Base-by-base conservation (phyloP, 306 rosid genomes). In the Senna siamea region DNA sequence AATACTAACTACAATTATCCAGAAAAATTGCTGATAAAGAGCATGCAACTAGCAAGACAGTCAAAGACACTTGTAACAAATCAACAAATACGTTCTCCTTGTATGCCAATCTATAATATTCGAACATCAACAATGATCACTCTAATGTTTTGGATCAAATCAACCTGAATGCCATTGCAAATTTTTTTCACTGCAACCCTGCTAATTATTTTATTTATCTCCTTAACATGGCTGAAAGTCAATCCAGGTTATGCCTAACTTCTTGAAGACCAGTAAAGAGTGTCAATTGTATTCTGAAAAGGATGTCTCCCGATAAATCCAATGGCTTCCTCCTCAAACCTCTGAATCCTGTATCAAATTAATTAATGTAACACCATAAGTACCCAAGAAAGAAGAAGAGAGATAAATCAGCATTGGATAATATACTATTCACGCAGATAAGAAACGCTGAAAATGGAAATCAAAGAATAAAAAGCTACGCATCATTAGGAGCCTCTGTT, bases 301-400 rank as follows among this genome's bases (percentile, higher is more conserved):
- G 46, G 26, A 70, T 51, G 53, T 54, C 52, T 26, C 30, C 55
- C 51, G 50, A 40, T 23, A 60, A 44, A 76, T 62, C 65, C 70
- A 88, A 77, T 73, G 61, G 44, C 62, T 77, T 69, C 55, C 80
- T 53, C 75, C 20, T 74, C 41, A 38, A 9, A 65, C 23, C 66
- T 52, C 74, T 41, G 37, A 82, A 72, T 76, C 92, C 98, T 88
- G 96, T 73, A 79, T 74, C 86, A 77, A 72, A 68, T 43, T 69
- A 13, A 68, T 72, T 60, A 56, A 63, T 9, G 40, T 20, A 59
- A 65, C 71, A 61, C 69, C 70, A 72, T 74, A 12, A 81, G 59
- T 34, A 56, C 68, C 28, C 6, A 47, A 47, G 22, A 6, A 18
- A 54, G 57, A 57, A 77, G 47, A 66, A 56, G 63, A 38, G 7